Base-by-base conservation (phyloP, 2,329 filamentous ascomycete species). In the Periconia sp. region DNA sequence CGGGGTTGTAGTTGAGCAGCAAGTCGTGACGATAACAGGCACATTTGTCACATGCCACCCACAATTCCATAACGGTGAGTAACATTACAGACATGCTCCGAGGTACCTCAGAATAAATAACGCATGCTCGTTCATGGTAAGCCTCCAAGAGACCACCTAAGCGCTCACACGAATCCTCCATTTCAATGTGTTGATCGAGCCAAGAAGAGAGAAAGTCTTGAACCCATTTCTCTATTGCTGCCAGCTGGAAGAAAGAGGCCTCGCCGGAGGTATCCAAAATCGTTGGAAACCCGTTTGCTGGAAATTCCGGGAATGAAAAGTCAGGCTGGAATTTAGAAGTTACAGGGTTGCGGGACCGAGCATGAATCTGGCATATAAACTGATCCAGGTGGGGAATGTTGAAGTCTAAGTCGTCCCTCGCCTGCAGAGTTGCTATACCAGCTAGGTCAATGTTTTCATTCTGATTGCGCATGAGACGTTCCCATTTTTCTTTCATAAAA, bases 21-120 rank as follows among this genome's bases (percentile, higher is more conserved):
- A 83, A 55, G 0, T 76, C 70, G n/a, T 75, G 70, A 0, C 69
- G 51, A 1, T 51, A 14, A 1, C 74, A 69, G 0, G 79, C 78
- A 1, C 74, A 71, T 47, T 72, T 79, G 55, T 88, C 85, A 31
- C 80, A 77, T 0, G 80, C 81, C 8, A 83, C 63, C 85, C 85
- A 88, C 0, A 88, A 64, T 50, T 87, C 83, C 2, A 85, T 58
- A 0, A 82, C 59, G 0, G 79, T 82, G 0, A 88, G 73, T 2
- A 85, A 52, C 80, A 86, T 85, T 5, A 78, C 55, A 0, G 85
- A 88, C 0, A 73, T 60, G 0, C 68, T 69, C 54, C 82, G 77
- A 0, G 84, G 79, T 2, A 77, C 74, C 40, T 47, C 55, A 0
- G 49, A 2, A 42, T 85, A 85, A 0, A 33, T 9, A 0, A 1